These are phyloP conservation scores for Poa annua DNA, from an alignment of 176 grass and related monocot genomes.

Conservation along the genomic window DNA sequence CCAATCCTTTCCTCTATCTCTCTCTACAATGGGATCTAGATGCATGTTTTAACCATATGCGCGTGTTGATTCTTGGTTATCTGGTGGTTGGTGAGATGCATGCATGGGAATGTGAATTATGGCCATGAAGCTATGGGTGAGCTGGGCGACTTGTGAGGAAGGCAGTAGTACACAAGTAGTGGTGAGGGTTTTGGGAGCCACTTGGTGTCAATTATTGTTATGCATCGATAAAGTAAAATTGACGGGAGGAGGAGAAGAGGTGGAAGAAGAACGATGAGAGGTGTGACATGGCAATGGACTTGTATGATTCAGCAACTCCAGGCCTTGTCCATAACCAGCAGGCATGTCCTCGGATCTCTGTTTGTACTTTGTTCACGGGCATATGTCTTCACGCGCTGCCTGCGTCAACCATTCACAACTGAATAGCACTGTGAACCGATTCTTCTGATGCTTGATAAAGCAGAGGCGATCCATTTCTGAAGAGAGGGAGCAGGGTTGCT, in stretches of 20 bases:
- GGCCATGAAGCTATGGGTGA: not conserved
- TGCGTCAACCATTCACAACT: not conserved
- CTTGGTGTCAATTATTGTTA: constrained; percentile 42
- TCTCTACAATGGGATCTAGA: not conserved
- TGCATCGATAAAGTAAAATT: not conserved
- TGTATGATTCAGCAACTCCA: not conserved
- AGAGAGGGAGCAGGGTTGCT: not conserved
- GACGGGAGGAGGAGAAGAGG: not conserved
- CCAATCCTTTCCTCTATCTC: not conserved
- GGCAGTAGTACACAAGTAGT: not conserved
- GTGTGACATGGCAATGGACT: constrained; percentile 32
- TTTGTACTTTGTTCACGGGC: not conserved
- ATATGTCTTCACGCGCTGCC: not conserved
- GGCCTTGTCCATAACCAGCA: not conserved
- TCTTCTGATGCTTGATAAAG: not conserved
- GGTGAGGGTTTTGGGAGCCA: constrained; percentile 32
- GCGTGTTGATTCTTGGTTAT: not conserved
- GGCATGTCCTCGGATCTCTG: not conserved
- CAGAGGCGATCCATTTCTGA: not conserved
- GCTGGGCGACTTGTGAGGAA: not conserved
- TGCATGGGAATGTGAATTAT: not conserved
- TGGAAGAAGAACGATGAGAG: not conserved
- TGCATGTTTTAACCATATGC: constrained; percentile 18
- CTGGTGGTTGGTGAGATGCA: constrained; percentile 19
- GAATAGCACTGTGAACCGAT: not conserved